Conservation (phyloP, 2,329 filamentous ascomycete genomes). For the Exophiala calicioides region DNA sequence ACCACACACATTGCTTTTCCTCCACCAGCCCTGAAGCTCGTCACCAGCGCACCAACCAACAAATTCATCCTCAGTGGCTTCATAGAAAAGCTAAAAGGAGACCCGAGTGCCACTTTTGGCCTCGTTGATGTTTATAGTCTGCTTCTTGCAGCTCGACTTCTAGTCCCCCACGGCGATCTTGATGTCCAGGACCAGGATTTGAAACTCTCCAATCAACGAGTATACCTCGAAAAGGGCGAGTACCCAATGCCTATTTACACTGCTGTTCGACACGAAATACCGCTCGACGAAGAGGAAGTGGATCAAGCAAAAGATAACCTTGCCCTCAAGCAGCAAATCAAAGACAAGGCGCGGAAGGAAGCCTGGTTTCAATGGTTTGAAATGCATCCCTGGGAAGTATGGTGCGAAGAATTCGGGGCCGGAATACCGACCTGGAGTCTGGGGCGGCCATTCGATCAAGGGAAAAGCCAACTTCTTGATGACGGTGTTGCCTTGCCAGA, state of each 20-base stretch:
- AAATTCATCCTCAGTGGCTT: conserved; percentile 85
- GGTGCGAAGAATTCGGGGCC: conserved; percentile 86
- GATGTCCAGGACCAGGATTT: conserved; percentile 75
- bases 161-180: conserved; percentile 84
- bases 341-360: conserved; percentile 58
- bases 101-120: conserved; percentile 77
- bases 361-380: conserved; percentile 99
- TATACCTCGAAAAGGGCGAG: conserved; percentile 73
- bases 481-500: conserved; percentile 77
- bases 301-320: conserved; percentile 36
- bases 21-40: conserved; percentile 74
- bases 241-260: conserved; percentile 94
- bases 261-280: conserved; percentile 92
- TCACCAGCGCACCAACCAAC: conserved; percentile 88
- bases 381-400: conserved; percentile 90
- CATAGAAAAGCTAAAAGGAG: conserved; percentile 87
- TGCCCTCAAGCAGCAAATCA: conserved; percentile 39
- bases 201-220: conserved; percentile 84
- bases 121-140: conserved; percentile 92
- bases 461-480: conserved; percentile 62
- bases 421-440: conserved; percentile 95
- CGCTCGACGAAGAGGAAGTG: conserved; percentile 55
- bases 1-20: conserved; percentile 91
- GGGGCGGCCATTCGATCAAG: conserved; percentile 76
- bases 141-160: conserved; percentile 75